Base-by-base conservation (phyloP, 1,139 yeast genomes). In the Candida pseudocylindracea region DNA sequence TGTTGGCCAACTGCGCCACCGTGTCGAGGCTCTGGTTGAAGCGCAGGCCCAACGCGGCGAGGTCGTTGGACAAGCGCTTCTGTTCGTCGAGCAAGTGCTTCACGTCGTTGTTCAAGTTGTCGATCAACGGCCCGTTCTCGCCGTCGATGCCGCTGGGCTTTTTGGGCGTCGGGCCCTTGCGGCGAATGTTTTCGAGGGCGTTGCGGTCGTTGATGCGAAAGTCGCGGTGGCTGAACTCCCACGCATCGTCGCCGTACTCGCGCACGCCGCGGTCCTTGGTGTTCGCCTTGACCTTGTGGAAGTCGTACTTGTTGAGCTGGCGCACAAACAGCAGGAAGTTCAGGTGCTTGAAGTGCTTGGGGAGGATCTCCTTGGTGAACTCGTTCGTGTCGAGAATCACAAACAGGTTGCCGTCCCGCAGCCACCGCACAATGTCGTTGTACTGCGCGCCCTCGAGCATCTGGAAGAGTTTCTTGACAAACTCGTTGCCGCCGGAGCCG, bases 141-240 rank as follows among this genome's bases (percentile, higher is more conserved):
- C 20, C 20, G 10, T 35, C 38, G 15, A 31, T 33, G 9, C 36
- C 15, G 15, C 31, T 29, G 26, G 43, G 44, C 42, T 69, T 72
- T 35, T 63, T 60, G 10, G 64, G 60, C n/a, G 27, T 26, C 2
- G 93, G 85, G 0, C 80, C 79, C 47, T 80, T 81, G 30, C 93
- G 54, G 42, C 73, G 75, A 45, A 81, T 81, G 40, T 76, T 73
- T 35, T 79, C 91, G 33, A 83, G 58, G 12, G 78, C 67, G 15
- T 70, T 72, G 35, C 67, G 57, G 45, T 78, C 80, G 48, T 79
- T 71, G 30, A 67, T 65, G 41, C 67, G 66, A 50, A 88, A 88
- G 41, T 73, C 83, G 0, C 93, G 93, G 49, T 88, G 96, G 47
- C 72, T 72, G 55, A 88, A 88, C 48, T 85, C 95, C 95, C 96